Percentiles rank a stretch among this genome's conserved stretches.
phyloP scores from a whole-genome alignment of 768 basidiomycete species.

The Naganishia friedmannii region DNA sequence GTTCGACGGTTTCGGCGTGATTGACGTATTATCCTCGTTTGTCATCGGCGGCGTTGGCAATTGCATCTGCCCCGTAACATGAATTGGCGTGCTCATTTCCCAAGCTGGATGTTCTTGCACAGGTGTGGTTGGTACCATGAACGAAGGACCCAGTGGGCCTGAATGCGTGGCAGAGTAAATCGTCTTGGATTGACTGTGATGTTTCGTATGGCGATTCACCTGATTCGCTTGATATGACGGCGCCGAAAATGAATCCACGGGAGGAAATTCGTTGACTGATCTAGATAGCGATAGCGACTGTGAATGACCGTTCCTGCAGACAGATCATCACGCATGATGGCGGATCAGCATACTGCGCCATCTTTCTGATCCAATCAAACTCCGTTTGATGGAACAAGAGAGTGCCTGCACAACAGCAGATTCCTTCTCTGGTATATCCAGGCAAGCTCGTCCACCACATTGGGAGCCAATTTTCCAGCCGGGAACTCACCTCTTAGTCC shows the following conservation, averaged over 20 bases:
- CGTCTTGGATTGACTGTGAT: constrained; percentile 1
- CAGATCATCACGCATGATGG: neutral
- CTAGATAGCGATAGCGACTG: constrained; percentile 2
- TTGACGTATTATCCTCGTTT: constrained; percentile 7
- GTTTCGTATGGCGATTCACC: constrained; percentile 3
- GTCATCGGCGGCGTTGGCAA: constrained; percentile 19
- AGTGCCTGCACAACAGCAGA: too few relatives aligned
- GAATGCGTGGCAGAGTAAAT: constrained; percentile 1
- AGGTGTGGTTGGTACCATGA: constrained; percentile 6
- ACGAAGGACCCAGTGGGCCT: neutral
- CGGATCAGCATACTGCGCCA: neutral
- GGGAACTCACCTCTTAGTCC: constrained; percentile 10
- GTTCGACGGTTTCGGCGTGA: constrained; percentile 13
- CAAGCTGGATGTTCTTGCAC: constrained; percentile 15
- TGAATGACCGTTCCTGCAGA: constrained; percentile 6
- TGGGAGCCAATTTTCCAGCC: neutral
- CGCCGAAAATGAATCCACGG: neutral
- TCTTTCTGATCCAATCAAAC: too few relatives aligned
- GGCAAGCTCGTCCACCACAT: neutral
- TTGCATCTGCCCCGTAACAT: constrained; percentile 10
- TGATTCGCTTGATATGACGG: constrained; percentile 1
- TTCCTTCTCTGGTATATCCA: neutral
- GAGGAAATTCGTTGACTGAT: neutral
- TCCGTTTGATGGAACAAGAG: too few relatives aligned
- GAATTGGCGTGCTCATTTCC: constrained; percentile 16